A percentile compares a stretch with the other conserved stretches of the same genome.
phyloP scores from a whole-genome alignment of 306 rosid genomes.

The Quercus aquifolioides region DNA sequence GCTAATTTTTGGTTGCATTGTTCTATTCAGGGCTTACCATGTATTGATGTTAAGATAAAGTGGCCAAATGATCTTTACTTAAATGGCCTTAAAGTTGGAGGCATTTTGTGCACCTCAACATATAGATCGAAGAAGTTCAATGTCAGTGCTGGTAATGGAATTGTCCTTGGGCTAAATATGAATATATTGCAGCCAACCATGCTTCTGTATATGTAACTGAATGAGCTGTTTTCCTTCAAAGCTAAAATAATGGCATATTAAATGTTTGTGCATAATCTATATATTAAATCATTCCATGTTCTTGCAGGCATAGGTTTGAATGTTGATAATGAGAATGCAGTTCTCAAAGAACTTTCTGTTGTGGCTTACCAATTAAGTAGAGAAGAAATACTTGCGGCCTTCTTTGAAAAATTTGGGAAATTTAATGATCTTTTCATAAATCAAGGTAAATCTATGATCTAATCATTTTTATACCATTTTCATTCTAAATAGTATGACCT shows the following conservation, averaged over 20 bases:
- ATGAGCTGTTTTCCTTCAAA: background rate
- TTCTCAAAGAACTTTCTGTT: slow-evolving; percentile 48
- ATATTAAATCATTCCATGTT: slow-evolving; percentile 22
- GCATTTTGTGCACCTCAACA: slow-evolving; percentile 85
- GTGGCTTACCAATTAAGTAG: slow-evolving; percentile 56
- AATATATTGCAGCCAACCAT: slow-evolving; percentile 11
- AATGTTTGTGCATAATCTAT: slow-evolving; percentile 12
- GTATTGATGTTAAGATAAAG: slow-evolving; percentile 78
- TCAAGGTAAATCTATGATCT: slow-evolving; percentile 56
- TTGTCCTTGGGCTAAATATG: slow-evolving; percentile 23
- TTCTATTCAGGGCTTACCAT: slow-evolving; percentile 73
- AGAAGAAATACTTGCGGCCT: slow-evolving; percentile 76
- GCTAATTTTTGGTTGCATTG: slow-evolving; percentile 19
- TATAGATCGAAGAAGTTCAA: slow-evolving; percentile 71
- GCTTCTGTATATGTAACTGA: background rate
- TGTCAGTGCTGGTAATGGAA: slow-evolving; percentile 71
- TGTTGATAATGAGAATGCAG: slow-evolving; percentile 65
- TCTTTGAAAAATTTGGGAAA: slow-evolving; percentile 75
- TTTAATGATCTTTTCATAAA: slow-evolving; percentile 54
- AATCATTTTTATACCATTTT: background rate
- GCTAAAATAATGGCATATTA: background rate
- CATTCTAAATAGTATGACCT: background rate
- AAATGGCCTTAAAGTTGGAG: slow-evolving; percentile 85
- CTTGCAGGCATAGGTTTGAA: slow-evolving; percentile 87
- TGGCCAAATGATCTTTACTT: slow-evolving; percentile 97